Base-by-base conservation (phyloP, 805 yeast genomes). In the Isabelozyma heimii region DNA sequence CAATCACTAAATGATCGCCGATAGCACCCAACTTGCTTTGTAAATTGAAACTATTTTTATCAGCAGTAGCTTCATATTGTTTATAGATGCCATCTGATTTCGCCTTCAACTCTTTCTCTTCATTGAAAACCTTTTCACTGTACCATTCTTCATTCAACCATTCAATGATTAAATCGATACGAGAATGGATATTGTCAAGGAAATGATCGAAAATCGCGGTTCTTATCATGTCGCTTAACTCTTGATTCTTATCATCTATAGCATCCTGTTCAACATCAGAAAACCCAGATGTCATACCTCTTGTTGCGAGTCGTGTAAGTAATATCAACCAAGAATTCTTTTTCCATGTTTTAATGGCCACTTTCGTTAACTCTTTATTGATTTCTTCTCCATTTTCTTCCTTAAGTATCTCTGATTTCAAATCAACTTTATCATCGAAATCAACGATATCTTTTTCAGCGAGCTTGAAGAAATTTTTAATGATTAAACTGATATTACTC, bases 71-170 rank as follows among this genome's bases (percentile, higher is more conserved):
- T 33, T 55, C 60, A 27, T 60, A 49, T 37, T 59, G 61, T 16
- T 52, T 44, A 3, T 52, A 47, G 5, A 63, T 59, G 9, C 58
- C 54, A 1, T 60, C 60, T 24, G 55, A 47, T 54, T 53, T 26
- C 61, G 49, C 50, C 57, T 7, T 57, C 62, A 54, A 50, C 33
- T 61, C 47, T 26, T 51, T 54, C 51, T 55, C 70, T 51, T 73
- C 76, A 49, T 66, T 67, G 44, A 60, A 57, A 3, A 79, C 78
- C 48, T 60, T 69, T 59, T 85, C 88, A 44, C 81, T 73, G 68
- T 82, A 84, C 95, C 97, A 94, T 65, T 94, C 99, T 67, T 94
- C 99, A 59, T 87, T 91, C 47, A 94, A 70, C 99, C 99, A 94
- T 53, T 87, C 91, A 37, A 92, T 83, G 15, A 90, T 83, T 35